Percentiles rank a stretch among this genome's conserved stretches.
Conservation (phyloP, 2,329 filamentous ascomycete genomes). For the Ceratocystis huliohia region DNA sequence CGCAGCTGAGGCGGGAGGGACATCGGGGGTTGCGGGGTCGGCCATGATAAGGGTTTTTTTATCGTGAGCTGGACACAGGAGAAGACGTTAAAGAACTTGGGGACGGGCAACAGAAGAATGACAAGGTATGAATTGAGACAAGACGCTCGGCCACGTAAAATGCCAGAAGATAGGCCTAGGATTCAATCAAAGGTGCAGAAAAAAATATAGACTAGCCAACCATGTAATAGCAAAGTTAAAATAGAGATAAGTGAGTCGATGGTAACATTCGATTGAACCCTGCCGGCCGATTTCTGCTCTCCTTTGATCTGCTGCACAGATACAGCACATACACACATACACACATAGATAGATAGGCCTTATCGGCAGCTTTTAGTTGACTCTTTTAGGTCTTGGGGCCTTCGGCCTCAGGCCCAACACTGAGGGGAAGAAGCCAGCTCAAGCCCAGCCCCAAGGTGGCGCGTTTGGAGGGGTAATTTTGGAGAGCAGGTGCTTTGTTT, state of each 20-base stretch:
- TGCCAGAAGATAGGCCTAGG: constrained; percentile 8
- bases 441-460: background rate
- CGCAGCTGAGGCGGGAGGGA: constrained; percentile 26
- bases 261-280: background rate
- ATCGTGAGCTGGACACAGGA: constrained; percentile 5
- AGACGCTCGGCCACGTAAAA: background rate
- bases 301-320: background rate
- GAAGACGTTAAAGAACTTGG: background rate
- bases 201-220: background rate
- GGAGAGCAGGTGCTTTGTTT: background rate
- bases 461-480: constrained; percentile 6
- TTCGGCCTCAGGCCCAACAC: background rate
- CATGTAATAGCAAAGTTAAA: constrained; percentile 6
- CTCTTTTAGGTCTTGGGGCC: background rate
- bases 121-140: background rate
- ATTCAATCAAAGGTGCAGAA: constrained; percentile 13
- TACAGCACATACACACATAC: background rate
- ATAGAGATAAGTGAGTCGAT: background rate
- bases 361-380: background rate
- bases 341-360: background rate
- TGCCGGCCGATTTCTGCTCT: background rate
- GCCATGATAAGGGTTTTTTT: constrained; percentile 19
- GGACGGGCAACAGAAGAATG: background rate
- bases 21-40: constrained; percentile 20
- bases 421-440: background rate